A percentile compares a stretch with the other conserved stretches of the same genome.
These are phyloP conservation scores for Silene latifolia DNA, from an alignment of 148 eudicot species.

Conservation along the genomic window DNA sequence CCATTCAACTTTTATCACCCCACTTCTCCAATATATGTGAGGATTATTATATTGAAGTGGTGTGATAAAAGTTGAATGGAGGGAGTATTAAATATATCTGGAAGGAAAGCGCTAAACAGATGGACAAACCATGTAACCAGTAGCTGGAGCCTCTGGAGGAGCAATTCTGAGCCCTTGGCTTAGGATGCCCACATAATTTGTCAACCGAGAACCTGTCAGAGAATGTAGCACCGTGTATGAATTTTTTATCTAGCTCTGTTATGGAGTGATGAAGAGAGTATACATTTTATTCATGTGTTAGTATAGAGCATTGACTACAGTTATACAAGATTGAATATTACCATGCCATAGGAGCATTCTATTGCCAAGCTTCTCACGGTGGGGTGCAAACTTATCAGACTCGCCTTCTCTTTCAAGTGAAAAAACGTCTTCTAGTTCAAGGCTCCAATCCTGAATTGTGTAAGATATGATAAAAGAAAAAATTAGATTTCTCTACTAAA, in stretches of 20 bases:
- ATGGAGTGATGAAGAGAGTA: neutral
- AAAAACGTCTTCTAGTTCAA: constrained; percentile 93
- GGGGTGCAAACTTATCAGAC: constrained; percentile 68
- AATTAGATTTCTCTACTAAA: neutral
- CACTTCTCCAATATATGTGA: too few species aligned
- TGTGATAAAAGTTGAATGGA: too few species aligned
- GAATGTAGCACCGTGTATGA: constrained; percentile 8
- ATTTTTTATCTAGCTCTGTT: neutral
- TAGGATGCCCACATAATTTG: constrained; percentile 95
- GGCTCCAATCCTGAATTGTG: constrained; percentile 64
- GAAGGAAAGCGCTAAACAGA: constrained; percentile 2
- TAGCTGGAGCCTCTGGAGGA: constrained; percentile 98
- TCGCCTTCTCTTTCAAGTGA: constrained; percentile 86
- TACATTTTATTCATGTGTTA: neutral
- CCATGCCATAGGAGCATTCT: constrained; percentile 99
- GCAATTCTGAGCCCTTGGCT: constrained; percentile 98
- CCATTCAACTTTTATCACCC: too few species aligned
- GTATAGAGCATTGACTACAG: neutral
- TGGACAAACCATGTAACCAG: constrained; percentile 90
- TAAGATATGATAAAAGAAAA: constrained; percentile 3
- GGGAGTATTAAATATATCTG: neutral
- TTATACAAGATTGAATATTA: constrained; percentile 25
- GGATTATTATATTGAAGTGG: too few species aligned
- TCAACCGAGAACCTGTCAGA: constrained; percentile 83
- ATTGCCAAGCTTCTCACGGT: constrained; percentile 79